Evolutionary conservation across 306 rosid genomes (phyloP).

Genomic region (Trifolium subterraneum): DNA sequence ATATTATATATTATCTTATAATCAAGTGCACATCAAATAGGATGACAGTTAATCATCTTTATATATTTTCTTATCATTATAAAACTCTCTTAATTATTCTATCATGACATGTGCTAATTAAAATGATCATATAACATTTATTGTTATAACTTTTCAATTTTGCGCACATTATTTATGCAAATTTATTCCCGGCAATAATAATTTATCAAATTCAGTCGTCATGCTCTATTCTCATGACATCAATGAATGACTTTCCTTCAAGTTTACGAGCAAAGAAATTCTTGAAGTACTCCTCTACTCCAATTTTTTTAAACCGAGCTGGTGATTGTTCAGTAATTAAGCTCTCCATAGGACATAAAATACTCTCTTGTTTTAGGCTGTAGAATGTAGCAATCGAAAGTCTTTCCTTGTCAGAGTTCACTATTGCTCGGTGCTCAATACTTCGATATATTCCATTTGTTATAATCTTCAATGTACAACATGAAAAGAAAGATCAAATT

Average conservation of each 20-base stretch:
- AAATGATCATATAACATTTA: no score
- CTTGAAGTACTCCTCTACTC: conserved; percentile 27
- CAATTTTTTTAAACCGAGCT: conserved; percentile 39
- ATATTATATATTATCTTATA: no score
- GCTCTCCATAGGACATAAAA: conserved; percentile 42
- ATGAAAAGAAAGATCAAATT: not conserved
- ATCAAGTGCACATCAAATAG: no score
- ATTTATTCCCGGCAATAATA: not conserved
- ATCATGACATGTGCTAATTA: no score
- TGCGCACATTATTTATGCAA: not conserved
- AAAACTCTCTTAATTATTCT: no score
- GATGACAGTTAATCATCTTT: no score
- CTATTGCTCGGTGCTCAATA: conserved; percentile 47
- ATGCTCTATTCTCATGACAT: conserved; percentile 41
- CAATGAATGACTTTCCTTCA: conserved; percentile 44
- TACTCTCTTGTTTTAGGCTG: conserved; percentile 26
- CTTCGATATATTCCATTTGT: conserved; percentile 47
- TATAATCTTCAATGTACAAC: conserved; percentile 34
- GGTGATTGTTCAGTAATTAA: conserved; percentile 41
- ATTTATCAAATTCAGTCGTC: not conserved
- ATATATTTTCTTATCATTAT: no score
- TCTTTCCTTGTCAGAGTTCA: conserved; percentile 43
- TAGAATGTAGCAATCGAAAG: conserved; percentile 51
- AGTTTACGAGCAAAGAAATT: conserved; percentile 44
- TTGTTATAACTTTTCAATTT: no score